These are phyloP conservation scores for Agapanthus africanus DNA, from an alignment of 106 monocot species.

Conservation along the genomic window DNA sequence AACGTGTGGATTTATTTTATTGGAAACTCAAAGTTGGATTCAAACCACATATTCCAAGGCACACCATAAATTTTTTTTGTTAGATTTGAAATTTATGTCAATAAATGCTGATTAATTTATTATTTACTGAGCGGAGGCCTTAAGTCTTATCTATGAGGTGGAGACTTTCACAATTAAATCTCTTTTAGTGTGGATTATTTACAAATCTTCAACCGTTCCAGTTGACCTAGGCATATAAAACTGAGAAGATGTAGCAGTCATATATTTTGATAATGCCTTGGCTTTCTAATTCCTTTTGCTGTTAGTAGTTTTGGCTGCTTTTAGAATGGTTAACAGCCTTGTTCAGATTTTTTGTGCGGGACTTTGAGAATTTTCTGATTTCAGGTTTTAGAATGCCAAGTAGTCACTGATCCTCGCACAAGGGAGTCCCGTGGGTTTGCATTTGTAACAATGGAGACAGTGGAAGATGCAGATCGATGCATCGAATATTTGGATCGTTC, in stretches of 20 bases:
- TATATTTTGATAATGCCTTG: background rate
- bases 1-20: too few relatives aligned
- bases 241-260: background rate
- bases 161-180: background rate
- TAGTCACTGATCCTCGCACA: conserved; percentile 68
- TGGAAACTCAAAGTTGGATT: too few relatives aligned
- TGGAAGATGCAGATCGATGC: conserved; percentile 63
- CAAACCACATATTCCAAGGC: too few relatives aligned
- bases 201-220: background rate
- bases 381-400: conserved; percentile 64
- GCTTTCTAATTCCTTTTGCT: background rate
- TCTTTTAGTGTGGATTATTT: background rate
- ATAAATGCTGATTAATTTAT: too few relatives aligned
- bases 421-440: conserved; percentile 89
- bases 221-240: background rate
- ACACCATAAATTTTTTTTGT: too few relatives aligned
- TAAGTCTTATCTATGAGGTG: too few relatives aligned
- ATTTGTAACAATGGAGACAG: conserved; percentile 75
- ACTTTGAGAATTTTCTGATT: conserved; percentile 5
- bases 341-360: background rate
- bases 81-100: too few relatives aligned
- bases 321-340: background rate
- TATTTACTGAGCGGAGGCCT: too few relatives aligned
- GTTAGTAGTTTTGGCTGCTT: background rate
- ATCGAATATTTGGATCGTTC: conserved; percentile 62